phyloP scores from a whole-genome alignment of 257 asterid species.

The Ilex aquifolium region DNA sequence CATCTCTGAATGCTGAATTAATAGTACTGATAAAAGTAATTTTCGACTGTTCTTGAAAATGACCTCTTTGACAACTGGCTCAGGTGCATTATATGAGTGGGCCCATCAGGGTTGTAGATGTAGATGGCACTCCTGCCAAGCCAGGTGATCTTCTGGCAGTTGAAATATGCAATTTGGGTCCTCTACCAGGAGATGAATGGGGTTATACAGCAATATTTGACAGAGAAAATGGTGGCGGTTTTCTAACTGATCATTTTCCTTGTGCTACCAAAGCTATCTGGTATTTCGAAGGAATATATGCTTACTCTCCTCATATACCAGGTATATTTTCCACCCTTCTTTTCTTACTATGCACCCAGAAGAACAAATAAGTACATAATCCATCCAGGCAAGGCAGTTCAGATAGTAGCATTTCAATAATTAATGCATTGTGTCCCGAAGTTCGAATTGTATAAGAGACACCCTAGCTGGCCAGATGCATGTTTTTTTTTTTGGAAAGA shows the following conservation, averaged over 20 bases:
- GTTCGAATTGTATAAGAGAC: too few relatives aligned
- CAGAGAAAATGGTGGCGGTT: slow-evolving; percentile 95
- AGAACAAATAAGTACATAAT: too few relatives aligned
- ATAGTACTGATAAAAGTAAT: too few relatives aligned
- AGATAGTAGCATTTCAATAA: too few relatives aligned
- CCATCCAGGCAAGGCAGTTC: too few relatives aligned
- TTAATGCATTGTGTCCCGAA: too few relatives aligned
- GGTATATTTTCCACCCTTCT: slow-evolving; percentile 29
- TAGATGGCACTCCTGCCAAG: slow-evolving; percentile 58
- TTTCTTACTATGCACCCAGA: not conserved
- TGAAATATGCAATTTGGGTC: slow-evolving; percentile 92
- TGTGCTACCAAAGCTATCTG: slow-evolving; percentile 85
- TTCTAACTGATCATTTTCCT: slow-evolving; percentile 89
- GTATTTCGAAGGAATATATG: slow-evolving; percentile 95
- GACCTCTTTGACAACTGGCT: slow-evolving; percentile 4
- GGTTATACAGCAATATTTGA: slow-evolving; percentile 91
- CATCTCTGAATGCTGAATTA: too few relatives aligned
- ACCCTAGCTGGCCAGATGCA: too few relatives aligned
- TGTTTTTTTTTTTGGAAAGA: too few relatives aligned
- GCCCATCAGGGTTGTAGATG: slow-evolving; percentile 71
- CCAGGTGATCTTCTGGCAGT: slow-evolving; percentile 89
- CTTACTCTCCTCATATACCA: slow-evolving; percentile 93
- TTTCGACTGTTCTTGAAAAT: too few relatives aligned
- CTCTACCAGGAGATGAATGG: slow-evolving; percentile 96
- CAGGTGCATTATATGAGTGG: slow-evolving; percentile 97